Percentiles rank a stretch among this genome's conserved stretches.
Conservation (phyloP, 768 basidiomycete genomes). For the Tylopilus vinaceipallidus region DNA sequence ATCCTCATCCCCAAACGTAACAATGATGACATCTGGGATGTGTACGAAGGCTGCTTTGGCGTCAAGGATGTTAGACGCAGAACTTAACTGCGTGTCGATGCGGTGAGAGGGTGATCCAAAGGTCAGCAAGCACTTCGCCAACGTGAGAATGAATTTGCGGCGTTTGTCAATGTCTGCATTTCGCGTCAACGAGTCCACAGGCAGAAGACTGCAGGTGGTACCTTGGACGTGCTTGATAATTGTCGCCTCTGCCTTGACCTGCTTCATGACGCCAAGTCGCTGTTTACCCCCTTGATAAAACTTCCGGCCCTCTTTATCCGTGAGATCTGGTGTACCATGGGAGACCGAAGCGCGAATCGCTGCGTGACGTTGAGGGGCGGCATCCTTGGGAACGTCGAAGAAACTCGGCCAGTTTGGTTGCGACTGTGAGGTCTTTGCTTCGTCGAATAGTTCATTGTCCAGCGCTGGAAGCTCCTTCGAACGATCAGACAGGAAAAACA, state of each 20-base stretch:
- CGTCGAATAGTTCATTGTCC: conserved; percentile 24
- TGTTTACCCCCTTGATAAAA: conserved; percentile 33
- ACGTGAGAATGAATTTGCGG: conserved; percentile 75
- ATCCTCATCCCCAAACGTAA: conserved; percentile 77
- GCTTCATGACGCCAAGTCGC: conserved; percentile 30
- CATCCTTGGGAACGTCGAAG: conserved; percentile 21
- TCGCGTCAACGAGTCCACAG: background rate
- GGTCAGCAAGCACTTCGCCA: conserved; percentile 85
- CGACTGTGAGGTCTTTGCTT: conserved; percentile 25
- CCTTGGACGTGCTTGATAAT: conserved; percentile 50
- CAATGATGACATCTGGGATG: conserved; percentile 74
- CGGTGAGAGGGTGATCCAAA: conserved; percentile 95
- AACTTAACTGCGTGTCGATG: conserved; percentile 82
- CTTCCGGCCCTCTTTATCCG: conserved; percentile 20
- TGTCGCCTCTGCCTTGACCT: conserved; percentile 32
- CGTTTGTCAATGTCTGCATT: conserved; percentile 44
- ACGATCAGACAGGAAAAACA: conserved; percentile 18
- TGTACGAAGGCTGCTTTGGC: conserved; percentile 84
- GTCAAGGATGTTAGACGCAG: conserved; percentile 76
- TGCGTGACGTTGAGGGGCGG: conserved; percentile 15
- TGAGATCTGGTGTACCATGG: background rate
- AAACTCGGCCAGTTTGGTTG: conserved; percentile 23
- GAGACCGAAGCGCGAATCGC: conserved; percentile 5
- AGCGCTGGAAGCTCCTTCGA: conserved; percentile 13
- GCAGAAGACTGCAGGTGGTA: conserved; percentile 12